These are phyloP conservation scores for Ajuga reptans DNA, from an alignment of 305 asterid genomes.

Conservation along the genomic window DNA sequence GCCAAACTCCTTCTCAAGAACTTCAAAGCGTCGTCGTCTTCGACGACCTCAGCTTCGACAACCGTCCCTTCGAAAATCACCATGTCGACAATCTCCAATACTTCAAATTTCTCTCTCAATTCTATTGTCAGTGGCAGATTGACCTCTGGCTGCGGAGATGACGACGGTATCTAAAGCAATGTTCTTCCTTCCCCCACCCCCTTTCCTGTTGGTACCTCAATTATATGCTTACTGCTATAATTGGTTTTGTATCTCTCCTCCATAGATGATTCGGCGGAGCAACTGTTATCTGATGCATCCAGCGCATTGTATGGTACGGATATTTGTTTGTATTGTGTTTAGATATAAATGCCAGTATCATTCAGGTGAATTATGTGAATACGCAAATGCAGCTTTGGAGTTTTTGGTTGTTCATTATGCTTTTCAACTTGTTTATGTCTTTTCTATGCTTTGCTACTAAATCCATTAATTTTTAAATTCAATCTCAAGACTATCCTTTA, in stretches of 20 bases:
- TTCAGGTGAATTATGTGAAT: slow-evolving; percentile 5
- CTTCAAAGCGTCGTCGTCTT: slow-evolving; percentile 27
- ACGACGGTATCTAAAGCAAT: slow-evolving; percentile 30
- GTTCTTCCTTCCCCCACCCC: neutral
- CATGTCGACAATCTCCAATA: neutral
- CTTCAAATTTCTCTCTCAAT: slow-evolving; percentile 28
- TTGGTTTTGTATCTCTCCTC: neutral
- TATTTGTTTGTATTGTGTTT: slow-evolving; percentile 4
- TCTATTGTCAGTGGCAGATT: slow-evolving; percentile 31
- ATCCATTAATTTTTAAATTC: neutral
- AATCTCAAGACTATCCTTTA: neutral
- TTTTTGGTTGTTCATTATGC: slow-evolving; percentile 7
- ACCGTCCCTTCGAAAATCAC: slow-evolving; percentile 17
- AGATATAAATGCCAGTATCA: neutral
- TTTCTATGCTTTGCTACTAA: neutral
- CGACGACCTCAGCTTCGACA: neutral
- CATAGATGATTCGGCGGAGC: slow-evolving; percentile 41
- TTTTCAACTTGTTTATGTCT: neutral
- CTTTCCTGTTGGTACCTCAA: neutral
- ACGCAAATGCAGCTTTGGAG: slow-evolving; percentile 16
- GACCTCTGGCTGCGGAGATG: slow-evolving; percentile 28
- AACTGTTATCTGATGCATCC: slow-evolving; percentile 32
- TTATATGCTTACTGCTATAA: slow-evolving; percentile 1
- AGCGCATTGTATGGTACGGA: slow-evolving; percentile 35
- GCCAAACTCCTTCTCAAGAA: slow-evolving; percentile 22